Evolutionary conservation across 441 rosid species (phyloP), one percentile per base, ranked within the genome.

Genomic region (Mallotus repandus): DNA sequence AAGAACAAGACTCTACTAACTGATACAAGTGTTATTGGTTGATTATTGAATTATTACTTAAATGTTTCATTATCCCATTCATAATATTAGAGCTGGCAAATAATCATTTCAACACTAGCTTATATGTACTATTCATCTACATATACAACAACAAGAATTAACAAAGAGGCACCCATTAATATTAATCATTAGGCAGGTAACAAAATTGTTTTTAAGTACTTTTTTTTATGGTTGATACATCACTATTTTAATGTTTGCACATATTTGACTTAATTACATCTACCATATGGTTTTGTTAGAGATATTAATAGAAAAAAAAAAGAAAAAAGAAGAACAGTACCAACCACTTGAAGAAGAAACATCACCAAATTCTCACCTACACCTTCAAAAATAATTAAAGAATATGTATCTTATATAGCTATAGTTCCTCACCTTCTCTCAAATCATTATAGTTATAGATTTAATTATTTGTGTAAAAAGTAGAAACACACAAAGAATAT

Each of bases 271-370:
- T 0, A 69, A 38, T 45, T 63, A 38, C 49, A n/a, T 2, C 29
- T 13, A 32, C 16, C 14, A 4, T 2, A 53, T 10, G 11, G 48
- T 53, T 68, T 54, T 53, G 18, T 12, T 55, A 55, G 7, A 69
- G 12, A 69, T 11, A 56, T 56, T 56, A 21, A 13, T 57, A 6
- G 25, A 13, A 8, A 65, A 65, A 65, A 15, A 49, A 43, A n/a
- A 25, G 29, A 25, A 65, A 15, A 49, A 43, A n/a, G 32, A 48
- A 66, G 35, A 70, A 35, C 43, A 4, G 8, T 48, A 18, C 77
- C 85, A 81, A 79, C 85, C 76, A 82, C 73, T 78, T 78, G 90
- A 89, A 74, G 84, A 78, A 78, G 92, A 88, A 80, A 82, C 73
- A 72, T 38, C 80, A 88, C 89, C 93, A 74, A 83, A 83, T 77